Percentiles rank a stretch among this genome's conserved stretches.
Evolutionary conservation across 176 grass and related monocot genomes (phyloP).

Genomic region (Aegilops umbellulata): DNA sequence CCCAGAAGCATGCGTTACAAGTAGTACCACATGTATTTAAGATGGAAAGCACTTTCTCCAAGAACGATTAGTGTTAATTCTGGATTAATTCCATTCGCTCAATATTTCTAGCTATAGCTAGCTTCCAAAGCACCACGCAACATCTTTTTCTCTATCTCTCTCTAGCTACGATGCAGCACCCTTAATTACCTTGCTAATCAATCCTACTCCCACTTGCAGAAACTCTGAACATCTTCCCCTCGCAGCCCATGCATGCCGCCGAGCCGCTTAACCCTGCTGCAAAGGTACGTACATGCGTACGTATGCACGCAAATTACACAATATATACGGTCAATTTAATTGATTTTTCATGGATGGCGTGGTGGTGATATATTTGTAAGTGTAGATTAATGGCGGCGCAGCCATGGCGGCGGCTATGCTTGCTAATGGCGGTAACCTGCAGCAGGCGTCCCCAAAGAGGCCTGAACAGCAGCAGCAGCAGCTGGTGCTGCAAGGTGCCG

Average conservation of each 20-base stretch:
- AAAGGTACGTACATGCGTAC: slow-evolving; percentile 38
- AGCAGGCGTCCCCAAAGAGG: slow-evolving; percentile 31
- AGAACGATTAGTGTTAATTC: background rate
- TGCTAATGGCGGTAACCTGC: slow-evolving; percentile 37
- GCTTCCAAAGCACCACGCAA: background rate
- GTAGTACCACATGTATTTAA: slow-evolving; percentile 25
- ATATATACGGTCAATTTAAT: background rate
- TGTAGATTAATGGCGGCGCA: slow-evolving; percentile 23
- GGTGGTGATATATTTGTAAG: background rate
- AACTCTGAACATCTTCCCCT: slow-evolving; percentile 91
- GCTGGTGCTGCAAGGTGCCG: background rate
- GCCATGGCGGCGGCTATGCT: slow-evolving; percentile 46
- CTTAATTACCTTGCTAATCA: background rate
- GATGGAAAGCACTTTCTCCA: background rate
- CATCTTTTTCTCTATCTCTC: background rate
- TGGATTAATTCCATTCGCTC: background rate
- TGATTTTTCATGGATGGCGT: background rate
- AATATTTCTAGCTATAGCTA: background rate
- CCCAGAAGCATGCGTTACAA: slow-evolving; percentile 37
- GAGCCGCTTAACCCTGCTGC: slow-evolving; percentile 20
- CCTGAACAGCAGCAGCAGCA: slow-evolving; percentile 28
- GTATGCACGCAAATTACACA: background rate
- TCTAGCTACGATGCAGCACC: background rate
- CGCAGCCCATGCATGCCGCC: slow-evolving; percentile 71
- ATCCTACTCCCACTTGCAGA: slow-evolving; percentile 47